Percentiles rank a stretch among this genome's conserved stretches.
These are phyloP conservation scores for Aspergillus ustus DNA, from an alignment of 2,329 filamentous ascomycete genomes.

Conservation along the genomic window DNA sequence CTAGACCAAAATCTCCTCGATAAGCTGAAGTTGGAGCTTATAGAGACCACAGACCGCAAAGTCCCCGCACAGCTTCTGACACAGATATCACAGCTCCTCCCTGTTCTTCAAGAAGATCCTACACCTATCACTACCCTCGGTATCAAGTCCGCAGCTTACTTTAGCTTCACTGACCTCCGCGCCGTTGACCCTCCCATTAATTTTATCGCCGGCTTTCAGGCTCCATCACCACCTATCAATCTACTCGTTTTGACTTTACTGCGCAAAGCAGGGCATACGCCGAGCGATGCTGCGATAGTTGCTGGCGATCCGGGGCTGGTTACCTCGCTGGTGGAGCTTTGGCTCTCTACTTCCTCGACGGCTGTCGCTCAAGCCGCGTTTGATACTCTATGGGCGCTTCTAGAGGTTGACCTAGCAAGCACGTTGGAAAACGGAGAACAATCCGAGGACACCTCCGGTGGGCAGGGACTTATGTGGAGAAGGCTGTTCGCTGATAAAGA, in stretches of 20 bases:
- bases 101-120: constrained; percentile 62
- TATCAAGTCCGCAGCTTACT: constrained; percentile 54
- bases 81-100: constrained; percentile 57
- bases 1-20: constrained; percentile 57
- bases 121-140: constrained; percentile 59
- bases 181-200: constrained; percentile 55
- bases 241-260: constrained; percentile 60
- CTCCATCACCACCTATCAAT: constrained; percentile 59
- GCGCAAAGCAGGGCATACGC: constrained; percentile 57
- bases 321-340: constrained; percentile 59
- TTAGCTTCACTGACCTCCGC: constrained; percentile 55
- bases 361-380: constrained; percentile 60
- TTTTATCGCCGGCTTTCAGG: constrained; percentile 59
- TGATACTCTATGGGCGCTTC: constrained; percentile 56
- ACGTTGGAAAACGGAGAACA: constrained; percentile 33
- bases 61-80: constrained; percentile 47
- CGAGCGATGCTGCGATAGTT: constrained; percentile 62
- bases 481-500: constrained; percentile 65
- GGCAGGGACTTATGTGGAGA: constrained; percentile 64
- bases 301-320: constrained; percentile 62
- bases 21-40: constrained; percentile 52
- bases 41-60: constrained; percentile 38
- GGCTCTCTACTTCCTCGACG: constrained; percentile 61
- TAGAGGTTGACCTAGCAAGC: constrained; percentile 54
- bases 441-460: constrained; percentile 32